A percentile compares a stretch with the other conserved stretches of the same genome.
Conservation (phyloP, 495 filamentous ascomycete genomes). For the Trichoderma parareesei region DNA sequence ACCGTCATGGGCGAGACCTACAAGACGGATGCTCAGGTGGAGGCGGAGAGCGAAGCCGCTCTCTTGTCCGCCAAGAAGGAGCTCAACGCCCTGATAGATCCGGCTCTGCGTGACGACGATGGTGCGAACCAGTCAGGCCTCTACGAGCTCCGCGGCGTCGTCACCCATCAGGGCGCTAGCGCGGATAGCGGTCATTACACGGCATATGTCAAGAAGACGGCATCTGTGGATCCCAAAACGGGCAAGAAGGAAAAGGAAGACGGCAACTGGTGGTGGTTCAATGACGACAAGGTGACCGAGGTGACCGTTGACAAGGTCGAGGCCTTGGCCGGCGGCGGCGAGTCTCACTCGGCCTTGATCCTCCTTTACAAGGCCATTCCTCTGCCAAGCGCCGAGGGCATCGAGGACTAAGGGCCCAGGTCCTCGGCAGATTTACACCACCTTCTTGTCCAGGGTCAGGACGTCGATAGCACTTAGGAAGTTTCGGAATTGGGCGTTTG, state of each 20-base stretch:
- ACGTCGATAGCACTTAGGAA: background rate
- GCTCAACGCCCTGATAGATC: slow-evolving; percentile 63
- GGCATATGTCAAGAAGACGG: slow-evolving; percentile 89
- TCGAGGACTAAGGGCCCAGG: slow-evolving; percentile 24
- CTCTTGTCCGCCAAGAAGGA: slow-evolving; percentile 77
- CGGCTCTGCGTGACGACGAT: slow-evolving; percentile 60
- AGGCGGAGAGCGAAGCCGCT: slow-evolving; percentile 67
- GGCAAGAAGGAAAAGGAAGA: slow-evolving; percentile 71
- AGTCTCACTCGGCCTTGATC: slow-evolving; percentile 91
- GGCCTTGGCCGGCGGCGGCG: slow-evolving; percentile 84
- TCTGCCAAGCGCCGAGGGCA: slow-evolving; percentile 42
- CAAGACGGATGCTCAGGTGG: slow-evolving; percentile 90
- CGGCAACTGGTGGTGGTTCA: slow-evolving; percentile 99
- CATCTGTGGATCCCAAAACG: slow-evolving; percentile 52
- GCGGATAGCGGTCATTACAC: slow-evolving; percentile 98
- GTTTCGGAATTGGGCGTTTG: background rate
- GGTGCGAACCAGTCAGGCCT: slow-evolving; percentile 86
- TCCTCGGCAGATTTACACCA: no score
- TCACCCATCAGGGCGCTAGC: slow-evolving; percentile 96
- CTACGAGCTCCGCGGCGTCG: slow-evolving; percentile 87
- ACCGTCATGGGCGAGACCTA: slow-evolving; percentile 57
- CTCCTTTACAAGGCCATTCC: slow-evolving; percentile 82
- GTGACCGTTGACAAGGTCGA: slow-evolving; percentile 88
- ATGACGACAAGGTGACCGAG: slow-evolving; percentile 94
- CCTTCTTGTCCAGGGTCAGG: no score